Percentiles rank a stretch among this genome's conserved stretches.
Evolutionary conservation across 139 green algal species (phyloP).

Genomic region (Micractinium sp.): DNA sequence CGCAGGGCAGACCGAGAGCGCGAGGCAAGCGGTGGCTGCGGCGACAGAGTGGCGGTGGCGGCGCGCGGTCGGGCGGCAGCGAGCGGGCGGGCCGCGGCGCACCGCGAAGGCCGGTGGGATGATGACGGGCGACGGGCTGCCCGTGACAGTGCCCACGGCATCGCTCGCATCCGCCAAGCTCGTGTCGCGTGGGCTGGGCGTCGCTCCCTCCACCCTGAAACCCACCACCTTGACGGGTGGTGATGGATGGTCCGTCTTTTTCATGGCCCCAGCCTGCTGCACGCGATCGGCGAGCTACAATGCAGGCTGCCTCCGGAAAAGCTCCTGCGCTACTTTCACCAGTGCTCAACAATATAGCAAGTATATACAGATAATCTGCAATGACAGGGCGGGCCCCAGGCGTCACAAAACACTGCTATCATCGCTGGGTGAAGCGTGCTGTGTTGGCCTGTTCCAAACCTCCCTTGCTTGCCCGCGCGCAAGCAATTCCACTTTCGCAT

Average conservation of each 20-base stretch:
- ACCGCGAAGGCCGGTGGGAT: constrained; percentile 85
- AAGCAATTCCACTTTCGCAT: neutral
- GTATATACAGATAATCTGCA: too few species aligned
- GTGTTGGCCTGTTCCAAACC: neutral
- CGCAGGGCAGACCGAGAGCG: neutral
- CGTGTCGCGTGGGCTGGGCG: constrained; percentile 57
- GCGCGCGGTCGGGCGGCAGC: neutral
- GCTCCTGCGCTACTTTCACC: too few species aligned
- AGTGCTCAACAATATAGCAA: too few species aligned
- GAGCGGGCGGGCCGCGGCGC: neutral
- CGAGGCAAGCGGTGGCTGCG: neutral
- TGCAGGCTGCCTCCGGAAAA: too few species aligned
- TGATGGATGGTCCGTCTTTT: constrained; percentile 7
- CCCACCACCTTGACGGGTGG: constrained; percentile 66
- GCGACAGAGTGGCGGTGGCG: neutral
- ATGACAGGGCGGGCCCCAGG: too few species aligned
- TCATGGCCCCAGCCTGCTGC: neutral
- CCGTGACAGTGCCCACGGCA: constrained; percentile 9
- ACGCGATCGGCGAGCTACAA: too few species aligned
- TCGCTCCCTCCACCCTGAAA: constrained; percentile 81
- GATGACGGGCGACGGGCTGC: constrained; percentile 81
- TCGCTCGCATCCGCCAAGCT: constrained; percentile 42
- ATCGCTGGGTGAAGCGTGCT: too few species aligned
- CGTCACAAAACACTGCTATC: too few species aligned
- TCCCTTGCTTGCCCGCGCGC: neutral